Evolutionary conservation across 345 rosid genomes (phyloP).

Genomic region (Pugionium cornutum): DNA sequence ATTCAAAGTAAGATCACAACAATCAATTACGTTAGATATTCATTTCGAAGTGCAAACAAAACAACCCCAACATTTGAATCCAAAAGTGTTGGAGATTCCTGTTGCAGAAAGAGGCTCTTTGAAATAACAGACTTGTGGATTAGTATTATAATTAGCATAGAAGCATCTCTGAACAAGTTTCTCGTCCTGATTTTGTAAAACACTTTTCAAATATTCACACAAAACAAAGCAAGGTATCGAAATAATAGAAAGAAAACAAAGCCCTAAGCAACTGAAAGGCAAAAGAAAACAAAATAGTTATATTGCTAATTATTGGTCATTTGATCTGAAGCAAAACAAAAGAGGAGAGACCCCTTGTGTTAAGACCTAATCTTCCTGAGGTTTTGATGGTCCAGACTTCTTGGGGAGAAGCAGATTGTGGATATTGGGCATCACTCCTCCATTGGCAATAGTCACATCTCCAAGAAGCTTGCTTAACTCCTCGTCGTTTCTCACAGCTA

Average conservation of each 20-base stretch:
- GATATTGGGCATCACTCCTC: constrained; percentile 97
- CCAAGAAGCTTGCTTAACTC: constrained; percentile 96
- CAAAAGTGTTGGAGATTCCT: not conserved
- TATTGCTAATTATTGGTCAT: constrained; percentile 10
- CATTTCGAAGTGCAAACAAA: constrained; percentile 12
- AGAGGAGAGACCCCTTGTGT: not conserved
- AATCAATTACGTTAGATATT: not conserved
- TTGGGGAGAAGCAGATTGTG: constrained; percentile 93
- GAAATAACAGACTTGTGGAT: not conserved
- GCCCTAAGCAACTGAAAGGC: constrained; percentile 11
- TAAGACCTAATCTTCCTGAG: constrained; percentile 52
- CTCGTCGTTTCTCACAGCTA: constrained; percentile 83
- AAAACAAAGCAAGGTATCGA: constrained; percentile 17
- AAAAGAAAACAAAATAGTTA: not conserved
- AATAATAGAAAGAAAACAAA: constrained; percentile 1
- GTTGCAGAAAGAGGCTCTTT: not conserved
- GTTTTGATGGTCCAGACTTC: constrained; percentile 68
- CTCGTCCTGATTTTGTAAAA: not conserved
- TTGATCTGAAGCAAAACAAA: constrained; percentile 2
- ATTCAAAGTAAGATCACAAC: constrained; percentile 15
- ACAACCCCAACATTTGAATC: constrained; percentile 1
- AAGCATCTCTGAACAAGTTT: not conserved
- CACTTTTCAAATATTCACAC: constrained; percentile 24
- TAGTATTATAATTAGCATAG: not conserved
- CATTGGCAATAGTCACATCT: constrained; percentile 91